Percentiles rank a stretch among this genome's conserved stretches.
phyloP scores from a whole-genome alignment of 2,329 filamentous ascomycete species.

The Orbilia quercus region DNA sequence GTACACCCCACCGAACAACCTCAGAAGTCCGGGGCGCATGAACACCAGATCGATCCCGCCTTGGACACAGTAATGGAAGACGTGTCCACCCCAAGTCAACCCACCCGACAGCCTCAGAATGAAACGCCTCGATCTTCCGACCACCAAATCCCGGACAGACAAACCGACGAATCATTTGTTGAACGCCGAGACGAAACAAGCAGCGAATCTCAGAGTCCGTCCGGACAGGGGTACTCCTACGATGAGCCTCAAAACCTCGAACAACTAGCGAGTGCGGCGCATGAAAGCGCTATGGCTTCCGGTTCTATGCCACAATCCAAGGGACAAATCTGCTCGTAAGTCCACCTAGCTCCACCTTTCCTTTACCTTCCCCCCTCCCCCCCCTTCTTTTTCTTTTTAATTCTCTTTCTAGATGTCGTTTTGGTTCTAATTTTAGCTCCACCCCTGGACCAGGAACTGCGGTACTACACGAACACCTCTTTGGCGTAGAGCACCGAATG shows the following conservation, averaged over 20 bases:
- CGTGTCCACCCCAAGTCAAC: constrained; percentile 12
- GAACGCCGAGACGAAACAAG: constrained; percentile 50
- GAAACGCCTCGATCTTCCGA: constrained; percentile 38
- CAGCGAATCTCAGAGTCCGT: constrained; percentile 46
- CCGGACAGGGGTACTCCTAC: constrained; percentile 43
- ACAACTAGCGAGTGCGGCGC: constrained; percentile 49
- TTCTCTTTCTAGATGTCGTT: constrained; percentile 2
- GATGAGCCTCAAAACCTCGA: constrained; percentile 52
- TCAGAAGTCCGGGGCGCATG: constrained; percentile 16
- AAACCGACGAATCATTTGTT: constrained; percentile 42
- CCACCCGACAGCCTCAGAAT: constrained; percentile 14
- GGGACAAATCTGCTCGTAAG: constrained; percentile 53
- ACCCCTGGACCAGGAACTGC: constrained; percentile 80
- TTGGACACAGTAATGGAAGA: constrained; percentile 51
- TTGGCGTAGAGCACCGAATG: constrained; percentile 92
- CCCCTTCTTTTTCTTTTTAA: no score
- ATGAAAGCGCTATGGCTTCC: constrained; percentile 51
- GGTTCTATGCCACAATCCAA: constrained; percentile 46
- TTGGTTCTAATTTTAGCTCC: constrained; percentile 31
- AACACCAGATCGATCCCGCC: constrained; percentile 46
- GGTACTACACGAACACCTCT: constrained; percentile 91
- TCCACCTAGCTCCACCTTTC: not conserved
- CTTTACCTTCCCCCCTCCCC: no score
- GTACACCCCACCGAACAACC: constrained; percentile 22
- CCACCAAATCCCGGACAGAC: constrained; percentile 39